Evolutionary conservation across 805 yeast species (phyloP).

Genomic region (Zygoascus flipseniorum): DNA sequence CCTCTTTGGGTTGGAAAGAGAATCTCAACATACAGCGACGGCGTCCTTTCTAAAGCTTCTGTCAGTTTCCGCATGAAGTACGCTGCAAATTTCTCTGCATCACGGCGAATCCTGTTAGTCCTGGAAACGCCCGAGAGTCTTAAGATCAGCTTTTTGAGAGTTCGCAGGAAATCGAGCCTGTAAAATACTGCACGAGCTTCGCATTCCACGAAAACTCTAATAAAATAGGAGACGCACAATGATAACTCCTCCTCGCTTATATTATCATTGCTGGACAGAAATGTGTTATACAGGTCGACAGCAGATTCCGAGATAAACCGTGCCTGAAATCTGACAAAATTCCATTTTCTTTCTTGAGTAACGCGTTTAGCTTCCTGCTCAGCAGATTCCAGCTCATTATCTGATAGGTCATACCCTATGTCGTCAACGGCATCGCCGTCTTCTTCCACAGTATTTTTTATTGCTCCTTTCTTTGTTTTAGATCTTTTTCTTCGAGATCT

Average conservation of each 20-base stretch:
- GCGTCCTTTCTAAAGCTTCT: slow-evolving; percentile 41
- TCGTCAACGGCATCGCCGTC: slow-evolving; percentile 10
- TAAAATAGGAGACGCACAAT: slow-evolving; percentile 59
- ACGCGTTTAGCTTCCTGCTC: slow-evolving; percentile 26
- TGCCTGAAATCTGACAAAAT: slow-evolving; percentile 35
- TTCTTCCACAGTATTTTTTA: slow-evolving; percentile 12
- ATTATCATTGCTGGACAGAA: slow-evolving; percentile 53
- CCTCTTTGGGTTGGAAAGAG: slow-evolving; percentile 51
- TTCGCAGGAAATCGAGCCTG: slow-evolving; percentile 65
- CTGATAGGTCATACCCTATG: slow-evolving; percentile 10
- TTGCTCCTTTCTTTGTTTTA: slow-evolving; percentile 13
- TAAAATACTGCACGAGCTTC: slow-evolving; percentile 51
- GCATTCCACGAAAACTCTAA: slow-evolving; percentile 55
- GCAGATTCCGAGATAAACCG: slow-evolving; percentile 49
- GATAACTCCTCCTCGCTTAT: slow-evolving; percentile 52
- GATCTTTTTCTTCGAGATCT: slow-evolving; percentile 35
- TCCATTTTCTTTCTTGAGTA: slow-evolving; percentile 40
- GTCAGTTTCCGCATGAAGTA: slow-evolving; percentile 57
- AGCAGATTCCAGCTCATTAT: slow-evolving; percentile 9
- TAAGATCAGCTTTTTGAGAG: slow-evolving; percentile 46
- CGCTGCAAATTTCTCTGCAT: slow-evolving; percentile 54
- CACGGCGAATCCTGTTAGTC: slow-evolving; percentile 39
- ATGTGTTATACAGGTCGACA: slow-evolving; percentile 57
- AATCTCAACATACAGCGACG: slow-evolving; percentile 50
- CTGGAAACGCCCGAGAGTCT: slow-evolving; percentile 41